phyloP scores from a whole-genome alignment of 352 stramenopile genomes.

The Pythium plurisporium region DNA sequence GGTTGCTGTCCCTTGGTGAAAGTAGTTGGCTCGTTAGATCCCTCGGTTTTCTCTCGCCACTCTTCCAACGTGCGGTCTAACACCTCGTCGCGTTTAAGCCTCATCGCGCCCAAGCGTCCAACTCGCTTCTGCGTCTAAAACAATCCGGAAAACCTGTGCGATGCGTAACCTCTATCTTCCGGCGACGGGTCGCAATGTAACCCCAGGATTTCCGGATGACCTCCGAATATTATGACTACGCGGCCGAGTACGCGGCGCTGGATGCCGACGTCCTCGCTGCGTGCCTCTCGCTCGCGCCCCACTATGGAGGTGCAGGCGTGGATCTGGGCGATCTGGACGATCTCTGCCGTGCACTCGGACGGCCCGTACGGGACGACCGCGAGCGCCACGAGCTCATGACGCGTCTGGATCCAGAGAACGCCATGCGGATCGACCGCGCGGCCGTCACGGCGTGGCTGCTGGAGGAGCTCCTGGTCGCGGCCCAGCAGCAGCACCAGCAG shows the following conservation, averaged over 20 bases:
- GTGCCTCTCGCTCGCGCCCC: conserved; percentile 36
- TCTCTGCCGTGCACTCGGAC: conserved; percentile 37
- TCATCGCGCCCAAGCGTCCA: no score
- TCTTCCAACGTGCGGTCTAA: no score
- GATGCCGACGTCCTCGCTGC: conserved; percentile 37
- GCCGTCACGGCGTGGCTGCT: conserved; percentile 58
- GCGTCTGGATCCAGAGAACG: conserved; percentile 54
- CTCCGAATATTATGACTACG: conserved; percentile 15
- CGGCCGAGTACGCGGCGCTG: conserved; percentile 43
- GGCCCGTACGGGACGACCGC: conserved; percentile 36
- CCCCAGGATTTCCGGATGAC: not conserved
- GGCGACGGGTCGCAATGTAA: not conserved
- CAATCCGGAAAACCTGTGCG: no score
- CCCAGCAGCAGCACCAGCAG: not conserved
- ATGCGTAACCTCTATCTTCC: conserved; percentile 1
- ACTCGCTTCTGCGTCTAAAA: not conserved
- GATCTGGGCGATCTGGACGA: conserved; percentile 41
- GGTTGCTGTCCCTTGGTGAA: no score
- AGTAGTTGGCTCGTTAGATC: no score
- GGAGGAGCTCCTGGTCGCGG: conserved; percentile 17
- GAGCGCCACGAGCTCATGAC: conserved; percentile 44
- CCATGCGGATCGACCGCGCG: conserved; percentile 47
- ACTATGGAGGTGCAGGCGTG: conserved; percentile 28
- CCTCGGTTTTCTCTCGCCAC: no score
- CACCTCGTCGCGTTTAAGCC: no score